Evolutionary conservation across 345 rosid species (phyloP).

Genomic region (Eucalyptus fibrosa): DNA sequence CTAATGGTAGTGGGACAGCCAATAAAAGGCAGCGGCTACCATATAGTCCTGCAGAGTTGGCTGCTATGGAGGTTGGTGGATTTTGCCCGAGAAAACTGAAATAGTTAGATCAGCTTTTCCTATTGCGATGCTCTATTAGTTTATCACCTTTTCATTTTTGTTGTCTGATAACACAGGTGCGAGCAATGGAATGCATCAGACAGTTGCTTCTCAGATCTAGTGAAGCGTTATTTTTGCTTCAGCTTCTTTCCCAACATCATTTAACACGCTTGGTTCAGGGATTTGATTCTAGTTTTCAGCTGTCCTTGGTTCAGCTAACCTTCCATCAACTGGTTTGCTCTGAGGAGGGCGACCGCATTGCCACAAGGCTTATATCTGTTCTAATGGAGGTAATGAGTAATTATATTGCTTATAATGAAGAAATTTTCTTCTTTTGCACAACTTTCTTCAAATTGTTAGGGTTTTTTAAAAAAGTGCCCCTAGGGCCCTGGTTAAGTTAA

Average conservation of each 20-base stretch:
- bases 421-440: neutral
- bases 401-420: neutral
- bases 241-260: conserved; percentile 85
- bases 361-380: conserved; percentile 77
- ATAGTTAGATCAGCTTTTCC: neutral
- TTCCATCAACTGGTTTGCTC: conserved; percentile 90
- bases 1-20: conserved; percentile 50
- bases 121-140: neutral
- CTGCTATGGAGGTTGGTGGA: conserved; percentile 74
- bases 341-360: conserved; percentile 89
- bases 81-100: neutral
- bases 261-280: conserved; percentile 74
- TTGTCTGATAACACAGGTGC: conserved; percentile 34
- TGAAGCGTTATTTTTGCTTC: conserved; percentile 89
- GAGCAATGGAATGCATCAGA: conserved; percentile 94
- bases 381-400: conserved; percentile 67
- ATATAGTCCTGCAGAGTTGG: conserved; percentile 81
- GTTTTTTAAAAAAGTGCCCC: neutral
- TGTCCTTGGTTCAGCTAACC: conserved; percentile 65
- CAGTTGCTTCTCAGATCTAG: conserved; percentile 96
- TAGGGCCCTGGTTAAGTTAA: neutral
- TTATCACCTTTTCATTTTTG: neutral
- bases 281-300: conserved; percentile 54
- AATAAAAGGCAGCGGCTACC: conserved; percentile 84
- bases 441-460: neutral